Percentiles rank a stretch among this genome's conserved stretches.
phyloP scores from a whole-genome alignment of 148 eudicot genomes.

The Rhododendron williamsianum region DNA sequence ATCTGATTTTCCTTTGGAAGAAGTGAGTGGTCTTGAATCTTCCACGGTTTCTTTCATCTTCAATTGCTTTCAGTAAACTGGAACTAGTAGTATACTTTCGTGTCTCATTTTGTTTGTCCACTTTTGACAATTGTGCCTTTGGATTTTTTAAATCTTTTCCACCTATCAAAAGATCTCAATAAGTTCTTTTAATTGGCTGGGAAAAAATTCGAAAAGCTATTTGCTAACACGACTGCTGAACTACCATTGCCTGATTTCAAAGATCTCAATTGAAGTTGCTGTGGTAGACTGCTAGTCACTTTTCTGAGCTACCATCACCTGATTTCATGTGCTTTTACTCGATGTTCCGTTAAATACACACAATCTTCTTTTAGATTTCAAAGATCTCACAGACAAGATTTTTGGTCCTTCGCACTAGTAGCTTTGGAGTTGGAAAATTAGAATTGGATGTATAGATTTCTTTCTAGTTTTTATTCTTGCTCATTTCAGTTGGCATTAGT shows the following conservation, averaged over 20 bases:
- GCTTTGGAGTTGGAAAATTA: too few relatives aligned
- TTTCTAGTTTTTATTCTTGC: too few relatives aligned
- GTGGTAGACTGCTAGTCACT: background rate
- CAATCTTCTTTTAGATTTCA: background rate
- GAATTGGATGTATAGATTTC: too few relatives aligned
- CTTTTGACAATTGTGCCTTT: background rate
- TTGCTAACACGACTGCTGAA: background rate
- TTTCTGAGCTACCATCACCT: background rate
- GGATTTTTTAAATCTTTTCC: background rate
- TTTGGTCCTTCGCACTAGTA: too few relatives aligned
- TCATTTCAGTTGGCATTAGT: too few relatives aligned
- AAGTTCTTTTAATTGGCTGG: background rate
- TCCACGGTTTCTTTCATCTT: background rate
- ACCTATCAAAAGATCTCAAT: background rate
- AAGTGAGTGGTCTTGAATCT: background rate
- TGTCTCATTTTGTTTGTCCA: background rate
- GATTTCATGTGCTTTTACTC: background rate
- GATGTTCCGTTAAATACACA: background rate
- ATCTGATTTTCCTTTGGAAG: background rate
- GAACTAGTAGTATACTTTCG: background rate
- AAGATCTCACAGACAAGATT: too few relatives aligned
- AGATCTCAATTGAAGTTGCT: conserved; percentile 2
- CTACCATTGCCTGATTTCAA: background rate
- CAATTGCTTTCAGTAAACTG: background rate
- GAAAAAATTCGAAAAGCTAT: background rate